Evolutionary conservation across 352 stramenopile genomes (phyloP).

Genomic region (Globisporangium nunn): DNA sequence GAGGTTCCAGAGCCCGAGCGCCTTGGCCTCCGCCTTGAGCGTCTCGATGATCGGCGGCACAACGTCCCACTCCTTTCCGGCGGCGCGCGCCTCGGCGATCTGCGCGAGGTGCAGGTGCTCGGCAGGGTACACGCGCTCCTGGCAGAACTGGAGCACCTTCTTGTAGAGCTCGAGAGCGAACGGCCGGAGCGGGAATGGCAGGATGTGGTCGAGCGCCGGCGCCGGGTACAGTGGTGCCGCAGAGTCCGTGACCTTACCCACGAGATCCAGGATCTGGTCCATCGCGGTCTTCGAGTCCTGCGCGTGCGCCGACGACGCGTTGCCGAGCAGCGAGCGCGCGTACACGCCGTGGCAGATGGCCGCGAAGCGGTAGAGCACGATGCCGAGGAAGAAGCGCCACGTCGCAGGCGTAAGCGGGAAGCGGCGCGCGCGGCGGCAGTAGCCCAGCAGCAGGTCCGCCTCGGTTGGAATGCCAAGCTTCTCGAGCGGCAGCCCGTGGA

Average conservation of each 20-base stretch:
- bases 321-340: conserved; percentile 57
- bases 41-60: conserved; percentile 86
- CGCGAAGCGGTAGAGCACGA: conserved; percentile 70
- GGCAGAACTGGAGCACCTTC: conserved; percentile 85
- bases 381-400: conserved; percentile 74
- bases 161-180: conserved; percentile 76
- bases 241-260: conserved; percentile 24
- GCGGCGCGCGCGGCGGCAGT: conserved; percentile 40
- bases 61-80: conserved; percentile 66
- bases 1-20: conserved; percentile 94
- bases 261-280: conserved; percentile 48
- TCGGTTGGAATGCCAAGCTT: conserved; percentile 62
- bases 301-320: conserved; percentile 77
- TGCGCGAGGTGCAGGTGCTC: conserved; percentile 84
- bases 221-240: conserved; percentile 37
- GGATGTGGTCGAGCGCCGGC: conserved; percentile 38
- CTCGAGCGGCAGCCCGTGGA: conserved; percentile 32
- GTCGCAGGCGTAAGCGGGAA: conserved; percentile 45
- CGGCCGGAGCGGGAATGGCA: conserved; percentile 71
- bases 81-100: conserved; percentile 37
- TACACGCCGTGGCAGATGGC: conserved; percentile 82
- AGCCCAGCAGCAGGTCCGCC: conserved; percentile 46
- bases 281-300: conserved; percentile 58
- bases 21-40: conserved; percentile 89
- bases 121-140: conserved; percentile 87